Base-by-base conservation (phyloP, 179 eudicot species). In the Nepenthes alata region DNA sequence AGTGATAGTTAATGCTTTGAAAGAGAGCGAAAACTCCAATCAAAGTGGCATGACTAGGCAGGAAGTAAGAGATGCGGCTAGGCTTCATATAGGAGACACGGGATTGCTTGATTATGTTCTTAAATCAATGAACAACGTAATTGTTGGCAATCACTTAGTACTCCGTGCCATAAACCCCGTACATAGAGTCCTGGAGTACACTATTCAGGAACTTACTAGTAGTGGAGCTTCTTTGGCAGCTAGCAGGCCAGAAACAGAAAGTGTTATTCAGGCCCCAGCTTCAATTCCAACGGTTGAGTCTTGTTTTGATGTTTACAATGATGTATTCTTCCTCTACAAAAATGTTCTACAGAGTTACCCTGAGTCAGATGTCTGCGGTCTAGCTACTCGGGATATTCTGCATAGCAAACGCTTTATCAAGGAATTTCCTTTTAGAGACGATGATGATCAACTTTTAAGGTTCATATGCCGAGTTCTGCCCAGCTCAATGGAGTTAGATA, bases 21-120 rank as follows among this genome's bases (percentile, higher is more conserved):
- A 76, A 61, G 87, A 80, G 50, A 81, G 80, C 61, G 74, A 60
- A 55, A 77, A 71, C 39, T 35, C 62, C 0, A 9, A 12, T 6
- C 63, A 59, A 37, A 50, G 65, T 7, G 87, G 84, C 47, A 86
- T 91, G 97, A 80, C 85, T 5, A 72, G 96, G 72, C 97, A 91
- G 64, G 95, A 91, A 63, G 95, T 81, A 3, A 72, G 96, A 36
- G 96, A 91, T 64, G 91, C 87, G 6, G 97, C 95, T 14, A 78
- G 97, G 14, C 78, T 70, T 5, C 83, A 84, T 39, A 82, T 88
- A 52, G 96, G 98, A 9, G 96, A 88, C 54, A 91, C 96, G 0
- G 96, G 96, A 11, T 72, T 91, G 60, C 85, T 91, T n/a, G 96
- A 91, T 61, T 85, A 84, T 16, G 96, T 88, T 10, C 78, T 91